These are phyloP conservation scores for Halteria grandinella DNA, from an alignment of 73 alveolate species.

Conservation along the genomic window DNA sequence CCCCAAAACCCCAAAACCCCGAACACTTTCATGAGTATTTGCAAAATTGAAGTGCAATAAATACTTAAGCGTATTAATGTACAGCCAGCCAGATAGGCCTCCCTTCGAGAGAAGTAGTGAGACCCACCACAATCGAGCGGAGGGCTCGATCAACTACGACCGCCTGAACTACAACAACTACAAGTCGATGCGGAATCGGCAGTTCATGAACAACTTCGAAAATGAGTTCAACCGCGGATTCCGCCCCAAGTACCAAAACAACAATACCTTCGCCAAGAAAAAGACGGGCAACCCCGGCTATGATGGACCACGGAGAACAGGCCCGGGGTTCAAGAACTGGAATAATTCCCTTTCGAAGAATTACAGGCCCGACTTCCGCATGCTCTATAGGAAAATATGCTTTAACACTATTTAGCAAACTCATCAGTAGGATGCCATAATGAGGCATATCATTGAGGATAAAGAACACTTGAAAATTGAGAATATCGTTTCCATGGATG, in stretches of 20 bases:
- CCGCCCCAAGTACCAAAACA: constrained; percentile 45
- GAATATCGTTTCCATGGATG: constrained; percentile 65
- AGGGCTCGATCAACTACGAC: constrained; percentile 2
- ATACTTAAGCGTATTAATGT: too few species aligned
- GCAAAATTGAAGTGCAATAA: too few species aligned
- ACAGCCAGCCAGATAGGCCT: too few species aligned
- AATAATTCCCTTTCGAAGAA: constrained; percentile 42
- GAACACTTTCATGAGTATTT: too few species aligned
- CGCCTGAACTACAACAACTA: not conserved
- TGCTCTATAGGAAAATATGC: constrained; percentile 34
- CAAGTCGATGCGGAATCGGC: constrained; percentile 36
- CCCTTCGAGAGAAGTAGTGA: too few species aligned
- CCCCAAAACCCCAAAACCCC: too few species aligned
- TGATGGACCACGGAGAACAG: constrained; percentile 32
- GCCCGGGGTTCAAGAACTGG: constrained; percentile 58
- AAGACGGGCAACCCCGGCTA: constrained; percentile 17
- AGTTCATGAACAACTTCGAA: constrained; percentile 49
- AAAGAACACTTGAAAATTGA: constrained; percentile 42
- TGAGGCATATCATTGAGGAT: constrained; percentile 43
- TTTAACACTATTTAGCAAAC: constrained; percentile 35
- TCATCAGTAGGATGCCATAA: constrained; percentile 32
- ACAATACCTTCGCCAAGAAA: not conserved
- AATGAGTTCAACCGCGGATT: constrained; percentile 58
- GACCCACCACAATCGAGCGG: too few species aligned
- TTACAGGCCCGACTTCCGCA: constrained; percentile 6